Percentiles rank a stretch among this genome's conserved stretches.
These are phyloP conservation scores for Vaccinium macrocarpon DNA, from an alignment of 148 eudicot species.

Conservation along the genomic window DNA sequence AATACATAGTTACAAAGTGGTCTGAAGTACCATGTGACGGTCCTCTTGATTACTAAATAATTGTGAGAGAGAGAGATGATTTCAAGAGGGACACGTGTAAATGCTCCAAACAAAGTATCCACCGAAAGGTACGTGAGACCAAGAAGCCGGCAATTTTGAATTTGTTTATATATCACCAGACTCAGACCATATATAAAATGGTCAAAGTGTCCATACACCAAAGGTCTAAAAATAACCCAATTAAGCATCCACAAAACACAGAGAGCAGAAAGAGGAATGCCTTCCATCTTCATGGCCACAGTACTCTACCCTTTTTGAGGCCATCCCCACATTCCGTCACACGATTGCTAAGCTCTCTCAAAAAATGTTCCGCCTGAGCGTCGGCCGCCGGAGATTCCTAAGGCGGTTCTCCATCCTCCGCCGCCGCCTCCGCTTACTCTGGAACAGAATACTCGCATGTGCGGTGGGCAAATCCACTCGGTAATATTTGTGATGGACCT, in stretches of 20 bases:
- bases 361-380: slow-evolving; percentile 7
- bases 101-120: background rate
- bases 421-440: background rate
- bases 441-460: slow-evolving; percentile 17
- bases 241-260: background rate
- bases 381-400: background rate
- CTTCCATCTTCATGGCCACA: slow-evolving; percentile 6
- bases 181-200: background rate
- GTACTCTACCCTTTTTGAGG: background rate
- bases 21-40: no score
- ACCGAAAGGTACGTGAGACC: slow-evolving; percentile 3
- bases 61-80: background rate
- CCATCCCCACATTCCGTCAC: background rate
- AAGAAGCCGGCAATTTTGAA: background rate
- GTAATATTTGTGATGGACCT: background rate
- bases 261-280: background rate
- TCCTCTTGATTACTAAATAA: no score
- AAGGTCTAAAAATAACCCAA: background rate
- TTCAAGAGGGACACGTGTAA: background rate
- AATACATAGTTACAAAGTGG: no score
- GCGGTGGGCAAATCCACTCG: slow-evolving; percentile 20
- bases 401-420: background rate
- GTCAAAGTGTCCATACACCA: background rate
- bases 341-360: background rate
- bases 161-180: background rate